Evolutionary conservation across 495 filamentous ascomycete genomes (phyloP), one percentile per base, ranked within the genome.

Genomic region (Talaromyces trachyspermus): DNA sequence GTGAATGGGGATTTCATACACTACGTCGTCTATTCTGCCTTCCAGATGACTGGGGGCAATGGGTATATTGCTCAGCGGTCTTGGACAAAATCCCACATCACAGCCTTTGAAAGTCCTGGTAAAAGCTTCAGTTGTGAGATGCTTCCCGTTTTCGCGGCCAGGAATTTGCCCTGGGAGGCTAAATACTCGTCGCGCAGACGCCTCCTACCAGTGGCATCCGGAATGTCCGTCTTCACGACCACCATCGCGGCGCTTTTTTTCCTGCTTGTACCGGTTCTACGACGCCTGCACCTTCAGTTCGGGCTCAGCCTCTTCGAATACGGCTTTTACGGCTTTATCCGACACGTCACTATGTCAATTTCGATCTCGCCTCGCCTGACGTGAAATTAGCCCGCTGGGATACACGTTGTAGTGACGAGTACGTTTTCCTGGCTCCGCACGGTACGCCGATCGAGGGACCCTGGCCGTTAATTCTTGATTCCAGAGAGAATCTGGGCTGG

Each of bases 381-480:
- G 55, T 63, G 25, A 54, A 62, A 36, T 36, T 65, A 0, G 52
- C 57, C 8, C 48, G 27, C 11, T 62, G 51, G 49, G 49, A 61
- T 19, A 50, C 58, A 20, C 52, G 68, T 57, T 72, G 67, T 49
- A 64, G 70, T 46, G 54, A 58, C 29, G 56, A 61, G 22, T 70
- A 66, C 25, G 71, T 65, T 1, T 68, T 71, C 43, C 39, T 77
- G 7, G 66, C 72, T n/a, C 71, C 69, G 2, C 65, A 68, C 2
- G 62, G 74, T 4, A 57, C 72, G 33, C 65, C 66, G 5, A 32
- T 32, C 29, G 29, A 32, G 29, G 29, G 29, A 32, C 14, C 29
- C 14, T n/a, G 29, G 29, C 64, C 71, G 2, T 72, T 70, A 62
- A 72, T 76, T 8, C 52, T 76, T 42, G 69, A 74, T 50, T 54